phyloP scores from a whole-genome alignment of 1,284 basidiomycete genomes.

The Fomitopsis palustris region DNA sequence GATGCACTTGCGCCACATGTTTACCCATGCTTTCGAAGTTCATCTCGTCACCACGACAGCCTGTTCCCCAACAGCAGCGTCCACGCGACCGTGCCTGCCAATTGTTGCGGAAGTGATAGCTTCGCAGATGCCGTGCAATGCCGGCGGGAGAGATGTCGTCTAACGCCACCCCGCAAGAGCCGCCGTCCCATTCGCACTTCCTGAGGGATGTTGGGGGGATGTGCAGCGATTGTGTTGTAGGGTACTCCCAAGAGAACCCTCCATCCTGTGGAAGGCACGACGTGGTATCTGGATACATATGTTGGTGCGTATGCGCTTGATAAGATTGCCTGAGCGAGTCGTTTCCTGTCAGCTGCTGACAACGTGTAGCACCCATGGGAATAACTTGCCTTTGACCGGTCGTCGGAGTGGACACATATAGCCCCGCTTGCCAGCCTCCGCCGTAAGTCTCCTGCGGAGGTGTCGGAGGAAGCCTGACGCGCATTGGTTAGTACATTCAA shows the following conservation, averaged over 20 bases:
- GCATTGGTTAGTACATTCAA: neutral
- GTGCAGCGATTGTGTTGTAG: neutral
- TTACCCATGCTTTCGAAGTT: slow-evolving; percentile 7
- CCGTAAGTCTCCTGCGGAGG: neutral
- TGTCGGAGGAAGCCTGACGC: neutral
- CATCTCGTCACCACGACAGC: neutral
- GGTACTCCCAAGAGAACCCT: neutral
- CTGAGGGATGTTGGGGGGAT: neutral
- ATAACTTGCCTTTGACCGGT: neutral
- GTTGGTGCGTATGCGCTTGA: neutral
- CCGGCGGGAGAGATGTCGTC: slow-evolving; percentile 2
- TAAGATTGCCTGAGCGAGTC: neutral
- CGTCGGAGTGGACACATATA: neutral
- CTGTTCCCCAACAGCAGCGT: neutral
- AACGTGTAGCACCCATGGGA: neutral
- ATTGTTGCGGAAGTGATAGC: neutral
- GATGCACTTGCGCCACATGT: slow-evolving; percentile 7
- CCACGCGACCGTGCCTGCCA: neutral
- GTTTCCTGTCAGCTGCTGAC: neutral
- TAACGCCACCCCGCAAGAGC: neutral
- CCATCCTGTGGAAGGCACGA: neutral
- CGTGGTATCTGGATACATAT: neutral
- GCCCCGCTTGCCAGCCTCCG: neutral
- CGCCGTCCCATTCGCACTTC: neutral
- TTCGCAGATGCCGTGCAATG: slow-evolving; percentile 1